phyloP scores from a whole-genome alignment of 306 rosid species.

The Potentilla sterilis region DNA sequence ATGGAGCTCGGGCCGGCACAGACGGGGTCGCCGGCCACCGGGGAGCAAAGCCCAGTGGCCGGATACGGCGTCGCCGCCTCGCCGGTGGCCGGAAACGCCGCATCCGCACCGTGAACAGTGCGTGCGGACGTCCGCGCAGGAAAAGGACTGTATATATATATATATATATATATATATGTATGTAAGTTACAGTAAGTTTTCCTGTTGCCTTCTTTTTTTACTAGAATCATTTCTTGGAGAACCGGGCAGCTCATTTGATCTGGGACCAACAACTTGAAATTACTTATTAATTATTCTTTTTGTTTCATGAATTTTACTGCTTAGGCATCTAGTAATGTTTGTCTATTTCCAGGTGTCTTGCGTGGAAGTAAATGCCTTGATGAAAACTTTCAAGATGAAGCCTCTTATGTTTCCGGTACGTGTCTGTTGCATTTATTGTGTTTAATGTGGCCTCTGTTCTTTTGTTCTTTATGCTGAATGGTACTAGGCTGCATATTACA shows the following conservation, averaged over 20 bases:
- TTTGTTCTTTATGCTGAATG: not conserved
- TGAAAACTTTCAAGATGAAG: constrained; percentile 87
- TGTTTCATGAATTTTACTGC: constrained; percentile 1
- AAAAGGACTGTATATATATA: too few relatives aligned
- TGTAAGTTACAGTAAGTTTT: not conserved
- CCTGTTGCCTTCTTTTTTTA: not conserved
- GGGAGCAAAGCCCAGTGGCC: too few relatives aligned
- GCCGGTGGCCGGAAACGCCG: too few relatives aligned
- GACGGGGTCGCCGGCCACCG: too few relatives aligned
- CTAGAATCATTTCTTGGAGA: not conserved
- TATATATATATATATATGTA: too few relatives aligned
- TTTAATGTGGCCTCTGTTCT: not conserved
- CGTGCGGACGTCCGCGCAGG: too few relatives aligned
- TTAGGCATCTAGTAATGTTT: constrained; percentile 24
- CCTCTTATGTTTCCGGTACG: constrained; percentile 85
- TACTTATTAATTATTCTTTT: not conserved
- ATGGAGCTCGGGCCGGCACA: too few relatives aligned
- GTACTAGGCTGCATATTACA: not conserved
- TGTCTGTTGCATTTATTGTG: constrained; percentile 19
- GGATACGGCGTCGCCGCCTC: too few relatives aligned
- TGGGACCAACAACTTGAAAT: constrained; percentile 8
- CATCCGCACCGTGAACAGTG: too few relatives aligned
- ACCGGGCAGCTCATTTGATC: constrained; percentile 15
- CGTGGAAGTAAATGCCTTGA: constrained; percentile 89
- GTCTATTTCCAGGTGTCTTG: constrained; percentile 68